Evolutionary conservation across 176 grass and related monocot species (phyloP).

Genomic region (Canna indica): DNA sequence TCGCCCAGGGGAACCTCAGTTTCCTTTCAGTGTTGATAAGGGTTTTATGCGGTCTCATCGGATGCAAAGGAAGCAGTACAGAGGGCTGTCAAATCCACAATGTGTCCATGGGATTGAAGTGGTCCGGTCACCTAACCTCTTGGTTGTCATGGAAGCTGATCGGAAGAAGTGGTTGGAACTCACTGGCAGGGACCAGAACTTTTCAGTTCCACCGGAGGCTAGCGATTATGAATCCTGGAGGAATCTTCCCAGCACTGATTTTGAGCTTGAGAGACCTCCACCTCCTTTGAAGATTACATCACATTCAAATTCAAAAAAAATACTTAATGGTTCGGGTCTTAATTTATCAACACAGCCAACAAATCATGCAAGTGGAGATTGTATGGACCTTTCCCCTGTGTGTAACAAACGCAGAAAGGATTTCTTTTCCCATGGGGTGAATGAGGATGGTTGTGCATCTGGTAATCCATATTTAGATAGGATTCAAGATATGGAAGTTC

Average conservation of each 20-base stretch:
- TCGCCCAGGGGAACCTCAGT: slow-evolving; percentile 37
- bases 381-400: slow-evolving; percentile 51
- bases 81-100: slow-evolving; percentile 51
- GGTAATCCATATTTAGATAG: slow-evolving; percentile 51
- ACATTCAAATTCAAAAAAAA: slow-evolving; percentile 37
- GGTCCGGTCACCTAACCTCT: slow-evolving; percentile 27
- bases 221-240: slow-evolving; percentile 63
- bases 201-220: slow-evolving; percentile 46
- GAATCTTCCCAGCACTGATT: slow-evolving; percentile 60
- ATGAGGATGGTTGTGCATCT: slow-evolving; percentile 43
- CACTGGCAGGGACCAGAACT: slow-evolving; percentile 57
- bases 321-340: slow-evolving; percentile 48
- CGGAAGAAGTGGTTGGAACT: slow-evolving; percentile 21
- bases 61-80: slow-evolving; percentile 14
- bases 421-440: slow-evolving; percentile 28
- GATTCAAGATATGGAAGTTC: slow-evolving; percentile 48
- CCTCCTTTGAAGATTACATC: slow-evolving; percentile 22
- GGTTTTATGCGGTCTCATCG: slow-evolving; percentile 17
- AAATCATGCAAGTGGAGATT: slow-evolving; percentile 31
- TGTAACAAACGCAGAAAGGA: slow-evolving; percentile 47
- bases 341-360: slow-evolving; percentile 49
- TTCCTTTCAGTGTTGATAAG: slow-evolving; percentile 13
- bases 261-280: slow-evolving; percentile 59
- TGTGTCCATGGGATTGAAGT: slow-evolving; percentile 71
- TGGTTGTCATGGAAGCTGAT: neutral